Percentiles rank a stretch among this genome's conserved stretches.
These are phyloP conservation scores for Sclerotinia trifoliorum DNA, from an alignment of 2,329 filamentous ascomycete species.

Conservation along the genomic window DNA sequence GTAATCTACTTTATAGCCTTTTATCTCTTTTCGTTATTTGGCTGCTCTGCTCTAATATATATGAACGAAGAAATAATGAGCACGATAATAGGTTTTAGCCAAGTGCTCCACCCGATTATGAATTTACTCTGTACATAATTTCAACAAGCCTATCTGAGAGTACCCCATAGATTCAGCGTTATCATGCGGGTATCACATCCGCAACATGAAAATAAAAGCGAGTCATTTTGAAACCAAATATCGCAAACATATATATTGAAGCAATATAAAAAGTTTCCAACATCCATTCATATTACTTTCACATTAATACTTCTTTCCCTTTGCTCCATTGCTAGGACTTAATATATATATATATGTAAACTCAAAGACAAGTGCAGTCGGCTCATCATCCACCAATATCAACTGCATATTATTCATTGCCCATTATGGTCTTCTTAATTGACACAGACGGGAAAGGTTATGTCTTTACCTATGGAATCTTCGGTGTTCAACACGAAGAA, in stretches of 20 bases:
- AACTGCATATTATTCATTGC: not conserved
- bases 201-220: not conserved
- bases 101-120: no score
- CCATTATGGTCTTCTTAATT: slow-evolving; percentile 27
- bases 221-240: not conserved
- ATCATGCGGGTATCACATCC: not conserved
- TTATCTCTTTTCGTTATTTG: not conserved
- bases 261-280: not conserved
- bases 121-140: no score
- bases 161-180: not conserved
- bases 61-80: not conserved
- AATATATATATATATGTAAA: not conserved
- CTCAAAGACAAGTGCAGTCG: not conserved
- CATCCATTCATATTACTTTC: not conserved
- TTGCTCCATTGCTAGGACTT: not conserved
- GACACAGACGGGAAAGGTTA: slow-evolving; percentile 23
- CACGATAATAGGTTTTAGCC: not conserved
- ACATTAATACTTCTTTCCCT: not conserved
- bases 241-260: no score
- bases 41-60: no score
- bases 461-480: slow-evolving; percentile 26
- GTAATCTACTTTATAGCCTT: no score
- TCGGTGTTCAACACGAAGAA: slow-evolving; percentile 26
- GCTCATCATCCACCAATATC: not conserved
- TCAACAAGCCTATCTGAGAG: no score